Base-by-base conservation (phyloP, 805 yeast genomes). In the Saturnispora sanitii region DNA sequence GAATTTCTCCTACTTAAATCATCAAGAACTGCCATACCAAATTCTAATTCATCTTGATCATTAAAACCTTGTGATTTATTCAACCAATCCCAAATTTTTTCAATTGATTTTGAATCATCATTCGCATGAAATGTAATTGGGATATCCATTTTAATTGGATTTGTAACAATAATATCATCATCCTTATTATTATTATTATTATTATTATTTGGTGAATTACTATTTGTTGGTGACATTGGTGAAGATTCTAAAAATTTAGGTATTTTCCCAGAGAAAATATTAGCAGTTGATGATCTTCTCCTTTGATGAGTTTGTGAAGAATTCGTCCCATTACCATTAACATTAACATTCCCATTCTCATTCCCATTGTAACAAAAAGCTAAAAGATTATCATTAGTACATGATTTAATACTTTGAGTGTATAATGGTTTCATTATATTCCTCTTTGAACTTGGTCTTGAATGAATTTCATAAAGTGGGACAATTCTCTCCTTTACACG, bases 381-480 rank as follows among this genome's bases (percentile, higher is more conserved):
- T 31, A 82, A 54, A 27, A 82, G 55, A 49, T 82, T 82, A 46
- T 79, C 82, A 49, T 75, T 70, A 0, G 68, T 64, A 49, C 82
- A 72, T 37, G 66, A 64, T 16, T 66, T 67, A 29, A 80, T 63
- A 4, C 75, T 68, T 50, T 82, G 88, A 42, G 79, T 79, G 57
- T 79, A 63, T 42, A 81, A 49, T 2, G 60, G 48, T 6, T 38
- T 37, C 4, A 34, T 9, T 4, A n/a, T 22, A 15, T 16, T 11
- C 9, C 29, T 33, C 16, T 40, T 40, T 9, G 31, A 27, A 15
- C 30, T 19, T 12, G 44, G 33, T 54, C 68, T 76, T 0, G 88
- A 73, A 48, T 77, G 72, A 27, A 82, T 65, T 54, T 82, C 90
- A 45, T 80, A 66, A 15, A 82, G 54, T 0, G 82, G 67, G 7